phyloP scores from a whole-genome alignment of 768 basidiomycete species.

The Leccinum sublutescens region DNA sequence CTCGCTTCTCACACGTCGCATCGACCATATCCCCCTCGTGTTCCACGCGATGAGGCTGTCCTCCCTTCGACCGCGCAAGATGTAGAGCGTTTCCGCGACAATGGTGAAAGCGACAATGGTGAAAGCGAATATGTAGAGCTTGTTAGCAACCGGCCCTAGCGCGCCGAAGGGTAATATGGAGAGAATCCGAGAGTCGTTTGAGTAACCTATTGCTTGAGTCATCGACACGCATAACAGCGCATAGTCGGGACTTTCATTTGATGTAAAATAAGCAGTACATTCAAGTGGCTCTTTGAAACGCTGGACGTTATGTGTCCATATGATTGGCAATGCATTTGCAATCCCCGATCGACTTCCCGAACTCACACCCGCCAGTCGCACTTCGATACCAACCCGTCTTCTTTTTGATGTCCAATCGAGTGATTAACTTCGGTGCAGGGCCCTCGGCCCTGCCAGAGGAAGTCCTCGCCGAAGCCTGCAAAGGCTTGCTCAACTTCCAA shows the following conservation, averaged over 20 bases:
- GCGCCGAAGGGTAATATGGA: constrained; percentile 26
- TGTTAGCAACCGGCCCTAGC: constrained; percentile 10
- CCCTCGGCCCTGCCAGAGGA: constrained; percentile 89
- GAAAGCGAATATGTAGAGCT: constrained; percentile 32
- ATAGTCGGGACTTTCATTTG: not conserved
- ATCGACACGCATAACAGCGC: not conserved
- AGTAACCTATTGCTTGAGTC: constrained; percentile 23
- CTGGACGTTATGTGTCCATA: too few relatives aligned
- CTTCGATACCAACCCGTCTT: not conserved
- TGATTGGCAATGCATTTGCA: too few relatives aligned
- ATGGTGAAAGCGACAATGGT: constrained; percentile 13
- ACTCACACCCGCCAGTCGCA: not conserved
- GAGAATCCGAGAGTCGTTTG: constrained; percentile 26
- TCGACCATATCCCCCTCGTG: constrained; percentile 70
- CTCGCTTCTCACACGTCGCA: constrained; percentile 62
- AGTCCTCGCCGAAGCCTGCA: constrained; percentile 79
- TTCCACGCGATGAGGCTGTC: constrained; percentile 40
- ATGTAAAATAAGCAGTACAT: not conserved
- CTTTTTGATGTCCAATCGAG: constrained; percentile 38
- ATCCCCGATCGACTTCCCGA: not conserved
- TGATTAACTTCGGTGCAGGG: constrained; percentile 91
- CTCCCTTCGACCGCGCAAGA: constrained; percentile 41
- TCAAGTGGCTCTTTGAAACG: not conserved
- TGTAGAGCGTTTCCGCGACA: constrained; percentile 13
- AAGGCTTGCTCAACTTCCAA: constrained; percentile 87